Conservation (phyloP, 2,329 filamentous ascomycete species). For the Beauveria asiatica region DNA sequence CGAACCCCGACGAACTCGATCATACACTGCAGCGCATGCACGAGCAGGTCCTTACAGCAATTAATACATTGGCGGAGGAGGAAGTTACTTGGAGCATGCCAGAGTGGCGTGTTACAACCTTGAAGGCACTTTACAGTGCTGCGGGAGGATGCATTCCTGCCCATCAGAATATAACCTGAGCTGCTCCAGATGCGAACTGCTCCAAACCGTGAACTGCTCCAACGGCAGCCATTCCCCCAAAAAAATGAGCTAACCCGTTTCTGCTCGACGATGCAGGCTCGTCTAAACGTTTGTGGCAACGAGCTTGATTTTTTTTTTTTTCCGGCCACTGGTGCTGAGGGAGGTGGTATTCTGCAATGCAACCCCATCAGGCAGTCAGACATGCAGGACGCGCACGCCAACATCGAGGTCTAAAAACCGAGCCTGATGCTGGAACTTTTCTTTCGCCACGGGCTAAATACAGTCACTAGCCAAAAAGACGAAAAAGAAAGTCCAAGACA, state of each 20-base stretch:
- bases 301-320: not conserved
- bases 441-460: not conserved
- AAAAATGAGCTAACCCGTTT: too few relatives aligned
- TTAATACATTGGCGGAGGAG: slow-evolving; percentile 23
- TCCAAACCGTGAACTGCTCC: not conserved
- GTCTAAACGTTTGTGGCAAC: not conserved
- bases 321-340: not conserved
- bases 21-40: slow-evolving; percentile 17
- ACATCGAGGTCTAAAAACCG: not conserved
- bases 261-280: not conserved
- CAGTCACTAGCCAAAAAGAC: not conserved
- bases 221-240: not conserved
- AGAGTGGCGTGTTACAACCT: slow-evolving; percentile 29
- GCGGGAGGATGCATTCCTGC: not conserved
- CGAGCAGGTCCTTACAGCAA: slow-evolving; percentile 21
- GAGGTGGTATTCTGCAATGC: slow-evolving; percentile 5
- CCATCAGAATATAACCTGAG: too few relatives aligned
- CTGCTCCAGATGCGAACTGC: not conserved
- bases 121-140: slow-evolving; percentile 9
- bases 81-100: slow-evolving; percentile 26
- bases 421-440: not conserved
- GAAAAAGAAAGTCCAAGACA: not conserved
- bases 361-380: slow-evolving; percentile 6
- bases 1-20: slow-evolving; percentile 21
- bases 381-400: not conserved